Percentiles rank a stretch among this genome's conserved stretches.
phyloP scores from a whole-genome alignment of 192 early-diverging fungal species.

The Coemansia sp. region DNA sequence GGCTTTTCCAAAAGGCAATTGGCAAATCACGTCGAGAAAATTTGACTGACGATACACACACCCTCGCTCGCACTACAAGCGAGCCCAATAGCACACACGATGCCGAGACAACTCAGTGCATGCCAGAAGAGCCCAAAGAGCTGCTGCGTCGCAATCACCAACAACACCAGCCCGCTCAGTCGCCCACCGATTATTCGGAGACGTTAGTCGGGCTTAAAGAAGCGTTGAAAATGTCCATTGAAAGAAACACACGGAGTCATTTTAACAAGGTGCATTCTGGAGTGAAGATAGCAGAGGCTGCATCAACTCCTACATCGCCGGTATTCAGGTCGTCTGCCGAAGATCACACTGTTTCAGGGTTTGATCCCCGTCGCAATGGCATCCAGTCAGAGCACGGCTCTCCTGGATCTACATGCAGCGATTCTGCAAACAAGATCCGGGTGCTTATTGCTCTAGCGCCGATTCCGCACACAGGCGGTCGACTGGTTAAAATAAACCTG shows the following conservation, averaged over 20 bases:
- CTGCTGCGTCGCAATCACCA: not conserved
- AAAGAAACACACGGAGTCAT: not conserved
- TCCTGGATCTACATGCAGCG: slow-evolving; percentile 1
- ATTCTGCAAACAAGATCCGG: slow-evolving; percentile 12
- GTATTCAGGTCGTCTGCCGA: not conserved
- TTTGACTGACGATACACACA: not conserved
- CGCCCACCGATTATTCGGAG: not conserved
- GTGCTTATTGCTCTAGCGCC: slow-evolving; percentile 41
- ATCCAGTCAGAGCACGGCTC: not conserved
- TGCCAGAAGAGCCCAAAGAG: not conserved
- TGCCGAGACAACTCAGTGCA: not conserved
- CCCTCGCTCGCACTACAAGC: slow-evolving; percentile 9
- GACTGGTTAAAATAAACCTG: slow-evolving; percentile 34
- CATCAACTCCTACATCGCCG: slow-evolving; percentile 3
- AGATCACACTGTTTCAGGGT: not conserved
- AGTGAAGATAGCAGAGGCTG: not conserved
- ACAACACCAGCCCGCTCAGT: not conserved
- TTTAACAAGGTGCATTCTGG: not conserved
- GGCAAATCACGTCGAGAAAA: slow-evolving; percentile 9
- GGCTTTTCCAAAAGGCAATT: slow-evolving; percentile 29
- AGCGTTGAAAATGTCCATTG: slow-evolving; percentile 3
- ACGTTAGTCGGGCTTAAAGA: slow-evolving; percentile 3
- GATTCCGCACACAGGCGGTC: slow-evolving; percentile 25
- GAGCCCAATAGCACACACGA: slow-evolving; percentile 1
- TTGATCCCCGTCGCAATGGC: not conserved